phyloP scores from a whole-genome alignment of 1,284 basidiomycete species.

The Ustilago nuda region DNA sequence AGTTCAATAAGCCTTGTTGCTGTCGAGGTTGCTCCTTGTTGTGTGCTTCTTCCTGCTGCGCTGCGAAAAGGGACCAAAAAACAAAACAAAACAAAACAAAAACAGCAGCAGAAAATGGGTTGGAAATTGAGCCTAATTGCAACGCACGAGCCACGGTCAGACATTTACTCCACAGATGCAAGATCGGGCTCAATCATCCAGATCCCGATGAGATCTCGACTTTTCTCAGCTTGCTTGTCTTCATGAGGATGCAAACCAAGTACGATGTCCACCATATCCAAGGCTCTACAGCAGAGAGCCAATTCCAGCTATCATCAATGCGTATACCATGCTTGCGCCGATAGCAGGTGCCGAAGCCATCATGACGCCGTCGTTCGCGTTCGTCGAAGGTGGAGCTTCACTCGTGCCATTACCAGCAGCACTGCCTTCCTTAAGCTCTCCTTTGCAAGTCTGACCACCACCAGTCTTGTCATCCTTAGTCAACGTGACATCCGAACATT shows the following conservation, averaged over 20 bases:
- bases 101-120: background rate
- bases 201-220: background rate
- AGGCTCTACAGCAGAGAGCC: too few species aligned
- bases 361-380: background rate
- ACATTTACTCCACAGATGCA: background rate
- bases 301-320: too few species aligned
- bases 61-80: background rate
- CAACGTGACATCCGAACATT: slow-evolving; percentile 45
- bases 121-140: background rate
- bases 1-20: background rate
- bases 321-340: background rate
- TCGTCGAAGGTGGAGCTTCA: background rate
- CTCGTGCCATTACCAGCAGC: slow-evolving; percentile 2
- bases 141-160: slow-evolving; percentile 1
- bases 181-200: background rate
- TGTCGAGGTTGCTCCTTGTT: background rate
- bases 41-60: background rate
- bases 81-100: background rate
- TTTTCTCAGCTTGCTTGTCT: too few species aligned
- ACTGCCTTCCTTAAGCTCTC: slow-evolving; percentile 17
- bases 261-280: too few species aligned
- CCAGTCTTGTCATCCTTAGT: slow-evolving; percentile 22
- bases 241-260: too few species aligned
- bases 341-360: background rate
- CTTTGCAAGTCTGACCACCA: slow-evolving; percentile 30